These are phyloP conservation scores for Phoma herbarum DNA, from an alignment of 2,329 filamentous ascomycete genomes.

Conservation along the genomic window DNA sequence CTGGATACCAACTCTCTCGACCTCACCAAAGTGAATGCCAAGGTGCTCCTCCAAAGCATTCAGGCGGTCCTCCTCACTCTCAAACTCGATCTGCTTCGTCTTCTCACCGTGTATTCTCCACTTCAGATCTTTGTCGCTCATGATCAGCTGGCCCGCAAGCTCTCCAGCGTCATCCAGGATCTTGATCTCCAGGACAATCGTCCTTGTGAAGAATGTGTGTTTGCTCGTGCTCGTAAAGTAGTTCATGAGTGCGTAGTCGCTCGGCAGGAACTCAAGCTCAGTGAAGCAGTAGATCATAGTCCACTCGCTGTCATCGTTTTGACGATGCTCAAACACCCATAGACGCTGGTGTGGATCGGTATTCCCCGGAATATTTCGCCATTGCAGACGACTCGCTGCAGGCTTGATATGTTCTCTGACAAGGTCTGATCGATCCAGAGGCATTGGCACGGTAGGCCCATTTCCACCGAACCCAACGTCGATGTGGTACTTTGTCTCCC, in stretches of 20 bases:
- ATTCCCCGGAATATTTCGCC: slow-evolving; percentile 45
- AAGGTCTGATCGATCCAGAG: slow-evolving; percentile 42
- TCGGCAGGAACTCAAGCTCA: slow-evolving; percentile 48
- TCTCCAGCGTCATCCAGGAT: slow-evolving; percentile 50
- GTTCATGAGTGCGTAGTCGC: slow-evolving; percentile 47
- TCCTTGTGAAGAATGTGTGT: slow-evolving; percentile 45
- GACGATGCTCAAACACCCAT: slow-evolving; percentile 55
- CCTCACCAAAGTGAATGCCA: slow-evolving; percentile 52
- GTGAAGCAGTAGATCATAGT: slow-evolving; percentile 70
- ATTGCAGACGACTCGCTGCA: slow-evolving; percentile 44
- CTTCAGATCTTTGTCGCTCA: slow-evolving; percentile 58
- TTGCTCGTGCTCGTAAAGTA: slow-evolving; percentile 47
- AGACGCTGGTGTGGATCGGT: slow-evolving; percentile 51
- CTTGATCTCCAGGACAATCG: slow-evolving; percentile 60
- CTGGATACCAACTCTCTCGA: slow-evolving; percentile 51
- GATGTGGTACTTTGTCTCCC: slow-evolving; percentile 46
- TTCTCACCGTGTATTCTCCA: slow-evolving; percentile 56
- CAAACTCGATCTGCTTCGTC: slow-evolving; percentile 51
- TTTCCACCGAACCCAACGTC: slow-evolving; percentile 57
- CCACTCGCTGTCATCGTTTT: slow-evolving; percentile 60
- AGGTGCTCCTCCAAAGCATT: slow-evolving; percentile 56
- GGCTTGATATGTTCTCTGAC: slow-evolving; percentile 44
- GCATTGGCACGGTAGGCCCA: slow-evolving; percentile 51
- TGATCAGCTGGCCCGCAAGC: slow-evolving; percentile 50
- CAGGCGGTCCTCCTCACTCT: slow-evolving; percentile 56